phyloP scores from a whole-genome alignment of 164 flowering plant species.

The grape (Vitis vinifera) region ASM3070453v1 NC_081822.1:6666001-6666500 shows the following conservation, averaged over 20 bases:
- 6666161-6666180: slow-evolving; percentile 72
- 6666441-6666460: slow-evolving; percentile 98
- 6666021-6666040: too few relatives aligned
- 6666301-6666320: slow-evolving; percentile 70
- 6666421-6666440: slow-evolving; percentile 90
- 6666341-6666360: slow-evolving; percentile 91
- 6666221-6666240: slow-evolving; percentile 88
- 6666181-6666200: slow-evolving; percentile 48
- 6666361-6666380: slow-evolving; percentile 97
- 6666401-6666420: slow-evolving; percentile 98
- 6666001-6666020: too few relatives aligned
- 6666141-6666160: slow-evolving; percentile 94
- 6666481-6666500: slow-evolving; percentile 67
- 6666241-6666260: slow-evolving; percentile 58
- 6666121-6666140: slow-evolving; percentile 90
- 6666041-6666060: too few relatives aligned
- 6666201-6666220: slow-evolving; percentile 61
- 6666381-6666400: slow-evolving; percentile 81
- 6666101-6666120: slow-evolving; percentile 97
- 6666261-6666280: slow-evolving; percentile 56
- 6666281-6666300: slow-evolving; percentile 84
- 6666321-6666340: slow-evolving; percentile 86
- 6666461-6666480: slow-evolving; percentile 92
- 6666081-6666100: slow-evolving; percentile 74
- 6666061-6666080: too few relatives aligned